phyloP scores from a whole-genome alignment of 176 grass and related monocot genomes.

The bread wheat (Triticum aestivum) region DNA sequence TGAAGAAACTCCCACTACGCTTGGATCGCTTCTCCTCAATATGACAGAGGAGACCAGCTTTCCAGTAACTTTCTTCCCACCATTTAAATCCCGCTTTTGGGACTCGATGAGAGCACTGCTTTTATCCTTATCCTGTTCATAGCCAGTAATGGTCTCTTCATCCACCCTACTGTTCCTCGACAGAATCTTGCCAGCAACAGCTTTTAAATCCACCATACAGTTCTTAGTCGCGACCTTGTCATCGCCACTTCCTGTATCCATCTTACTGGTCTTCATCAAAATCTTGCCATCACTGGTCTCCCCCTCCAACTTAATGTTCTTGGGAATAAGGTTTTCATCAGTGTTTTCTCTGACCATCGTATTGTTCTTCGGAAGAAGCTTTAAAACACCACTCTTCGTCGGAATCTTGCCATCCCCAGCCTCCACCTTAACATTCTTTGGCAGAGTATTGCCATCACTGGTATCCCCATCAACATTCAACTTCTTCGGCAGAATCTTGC shows the following conservation, averaged over 20 bases:
- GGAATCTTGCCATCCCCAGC: constrained; percentile 12
- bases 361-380: constrained; percentile 25
- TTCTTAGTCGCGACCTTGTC: constrained; percentile 19
- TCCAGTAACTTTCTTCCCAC: constrained; percentile 39
- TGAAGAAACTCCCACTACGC: constrained; percentile 47
- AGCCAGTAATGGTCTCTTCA: constrained; percentile 11
- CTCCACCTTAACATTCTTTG: constrained; percentile 20
- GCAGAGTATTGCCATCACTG: constrained; percentile 8
- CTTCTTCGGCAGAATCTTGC: constrained; percentile 1
- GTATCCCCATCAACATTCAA: constrained; percentile 7
- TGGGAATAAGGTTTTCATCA: constrained; percentile 5
- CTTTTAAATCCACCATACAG: constrained; percentile 18
- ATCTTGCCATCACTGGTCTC: constrained; percentile 16
- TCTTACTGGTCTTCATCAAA: constrained; percentile 24
- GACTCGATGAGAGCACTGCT: not conserved
- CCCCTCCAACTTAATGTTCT: constrained; percentile 6
- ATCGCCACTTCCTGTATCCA: not conserved
- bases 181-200: constrained; percentile 19
- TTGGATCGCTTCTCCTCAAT: constrained; percentile 54
- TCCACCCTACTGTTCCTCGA: constrained; percentile 9
- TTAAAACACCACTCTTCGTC: constrained; percentile 36
- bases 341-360: constrained; percentile 21
- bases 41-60: constrained; percentile 43
- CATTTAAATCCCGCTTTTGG: constrained; percentile 16
- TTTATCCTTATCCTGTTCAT: constrained; percentile 29